Conservation (phyloP, 1,284 basidiomycete genomes). For the Cutaneotrichosporon dermatis region DNA sequence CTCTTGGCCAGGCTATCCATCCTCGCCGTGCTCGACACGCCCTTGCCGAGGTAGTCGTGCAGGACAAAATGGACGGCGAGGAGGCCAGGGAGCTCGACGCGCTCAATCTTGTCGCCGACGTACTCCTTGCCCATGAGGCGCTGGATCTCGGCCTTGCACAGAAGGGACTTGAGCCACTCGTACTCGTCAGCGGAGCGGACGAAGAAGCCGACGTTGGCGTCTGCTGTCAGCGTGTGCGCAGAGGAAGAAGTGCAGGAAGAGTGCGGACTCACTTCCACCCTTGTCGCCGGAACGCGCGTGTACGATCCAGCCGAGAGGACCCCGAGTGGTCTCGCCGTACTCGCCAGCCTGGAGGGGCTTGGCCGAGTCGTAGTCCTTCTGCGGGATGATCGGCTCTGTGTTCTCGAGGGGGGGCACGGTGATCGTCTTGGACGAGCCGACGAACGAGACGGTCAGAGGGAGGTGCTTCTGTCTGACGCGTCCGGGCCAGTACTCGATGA, state of each 20-base stretch:
- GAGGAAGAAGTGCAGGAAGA: neutral
- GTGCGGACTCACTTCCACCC: constrained; percentile 12
- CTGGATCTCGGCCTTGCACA: constrained; percentile 17
- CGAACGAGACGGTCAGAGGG: constrained; percentile 11
- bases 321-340: constrained; percentile 20
- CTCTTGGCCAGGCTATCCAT: constrained; percentile 19
- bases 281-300: constrained; percentile 34
- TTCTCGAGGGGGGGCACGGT: constrained; percentile 1
- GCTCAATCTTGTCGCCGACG: constrained; percentile 22
- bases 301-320: constrained; percentile 26
- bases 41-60: constrained; percentile 38
- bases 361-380: constrained; percentile 15
- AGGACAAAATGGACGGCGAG: constrained; percentile 36
- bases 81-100: constrained; percentile 29
- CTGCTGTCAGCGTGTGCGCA: neutral
- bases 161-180: constrained; percentile 22
- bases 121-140: constrained; percentile 24
- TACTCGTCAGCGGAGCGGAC: constrained; percentile 27
- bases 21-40: constrained; percentile 10
- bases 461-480: constrained; percentile 12
- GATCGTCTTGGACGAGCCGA: constrained; percentile 8
- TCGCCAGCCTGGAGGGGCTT: neutral
- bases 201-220: constrained; percentile 31
- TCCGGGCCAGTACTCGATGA: constrained; percentile 24
- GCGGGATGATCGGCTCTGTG: neutral